These are phyloP conservation scores for Spirogloea muscicola DNA, from an alignment of 139 green algal species.

Conservation along the genomic window DNA sequence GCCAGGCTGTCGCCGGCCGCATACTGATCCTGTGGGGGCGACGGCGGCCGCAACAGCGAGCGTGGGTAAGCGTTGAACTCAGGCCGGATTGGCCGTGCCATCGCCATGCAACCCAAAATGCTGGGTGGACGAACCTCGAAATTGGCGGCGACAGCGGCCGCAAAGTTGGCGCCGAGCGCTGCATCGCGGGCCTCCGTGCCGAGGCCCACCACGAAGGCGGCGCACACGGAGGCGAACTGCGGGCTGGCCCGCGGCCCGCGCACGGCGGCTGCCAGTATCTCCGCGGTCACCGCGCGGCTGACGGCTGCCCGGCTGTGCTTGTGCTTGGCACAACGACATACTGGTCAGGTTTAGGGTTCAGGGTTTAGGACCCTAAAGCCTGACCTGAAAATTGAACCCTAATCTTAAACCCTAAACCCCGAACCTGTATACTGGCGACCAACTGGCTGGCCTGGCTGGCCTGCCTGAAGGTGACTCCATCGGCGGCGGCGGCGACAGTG, in stretches of 20 bases:
- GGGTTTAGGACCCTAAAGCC: too few species aligned
- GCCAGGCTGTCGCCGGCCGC: constrained; percentile 20
- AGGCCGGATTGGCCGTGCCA: neutral
- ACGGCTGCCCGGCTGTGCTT: neutral
- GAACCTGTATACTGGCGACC: too few species aligned
- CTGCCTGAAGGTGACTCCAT: too few species aligned
- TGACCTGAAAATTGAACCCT: too few species aligned
- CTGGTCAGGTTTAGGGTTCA: too few species aligned
- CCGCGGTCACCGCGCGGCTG: constrained; percentile 9
- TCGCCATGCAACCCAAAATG: neutral
- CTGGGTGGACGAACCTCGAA: constrained; percentile 24
- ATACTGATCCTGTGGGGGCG: constrained; percentile 27
- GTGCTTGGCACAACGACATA: too few species aligned
- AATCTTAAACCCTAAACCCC: too few species aligned
- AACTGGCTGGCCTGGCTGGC: too few species aligned
- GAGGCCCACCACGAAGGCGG: constrained; percentile 7
- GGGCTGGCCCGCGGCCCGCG: constrained; percentile 34
- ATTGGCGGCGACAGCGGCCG: neutral
- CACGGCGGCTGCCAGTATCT: constrained; percentile 22
- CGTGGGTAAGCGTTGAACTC: neutral
- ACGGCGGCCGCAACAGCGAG: neutral
- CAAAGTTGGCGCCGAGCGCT: constrained; percentile 34
- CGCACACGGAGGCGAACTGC: constrained; percentile 41
- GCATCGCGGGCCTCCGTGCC: constrained; percentile 8
- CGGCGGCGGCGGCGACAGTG: too few species aligned